These are phyloP conservation scores for Boletellus deceptivus DNA, from an alignment of 1,284 basidiomycete species.

Conservation along the genomic window DNA sequence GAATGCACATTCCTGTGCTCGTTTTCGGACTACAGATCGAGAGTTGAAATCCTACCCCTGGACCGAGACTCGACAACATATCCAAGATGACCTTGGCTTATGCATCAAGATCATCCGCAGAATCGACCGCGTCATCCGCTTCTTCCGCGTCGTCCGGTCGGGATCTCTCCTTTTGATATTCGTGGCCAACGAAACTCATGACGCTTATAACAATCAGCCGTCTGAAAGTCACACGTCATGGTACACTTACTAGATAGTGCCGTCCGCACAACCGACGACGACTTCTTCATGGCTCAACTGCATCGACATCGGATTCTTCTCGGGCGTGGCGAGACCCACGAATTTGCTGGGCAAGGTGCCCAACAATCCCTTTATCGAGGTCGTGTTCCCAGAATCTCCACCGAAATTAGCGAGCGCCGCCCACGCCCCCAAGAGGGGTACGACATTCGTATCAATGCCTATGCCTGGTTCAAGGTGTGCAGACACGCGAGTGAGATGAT, in stretches of 20 bases:
- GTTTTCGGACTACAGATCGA: conserved; percentile 5
- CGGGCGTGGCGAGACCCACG: conserved; percentile 70
- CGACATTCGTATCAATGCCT: conserved; percentile 61
- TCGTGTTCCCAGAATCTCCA: conserved; percentile 37
- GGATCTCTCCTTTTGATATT: conserved; percentile 35
- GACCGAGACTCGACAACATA: not conserved
- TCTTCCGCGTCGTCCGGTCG: conserved; percentile 7
- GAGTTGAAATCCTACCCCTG: not conserved
- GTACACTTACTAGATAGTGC: conserved; percentile 76
- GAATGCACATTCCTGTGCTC: conserved; percentile 5
- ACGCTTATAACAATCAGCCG: conserved; percentile 41
- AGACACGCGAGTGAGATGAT: conserved; percentile 11
- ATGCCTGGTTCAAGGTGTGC: conserved; percentile 37
- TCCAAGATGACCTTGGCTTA: conserved; percentile 2
- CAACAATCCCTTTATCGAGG: conserved; percentile 52
- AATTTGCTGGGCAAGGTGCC: conserved; percentile 65
- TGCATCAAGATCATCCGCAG: conserved; percentile 14
- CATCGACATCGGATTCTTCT: conserved; percentile 89
- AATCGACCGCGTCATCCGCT: conserved; percentile 13
- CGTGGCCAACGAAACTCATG: conserved; percentile 58
- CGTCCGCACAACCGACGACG: conserved; percentile 82
- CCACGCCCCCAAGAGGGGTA: conserved; percentile 68
- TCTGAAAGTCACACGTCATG: not conserved
- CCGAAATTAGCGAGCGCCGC: conserved; percentile 47
- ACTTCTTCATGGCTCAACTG: conserved; percentile 83